These are phyloP conservation scores for Cercospora brassicicola DNA, from an alignment of 2,329 filamentous ascomycete genomes.

Conservation along the genomic window DNA sequence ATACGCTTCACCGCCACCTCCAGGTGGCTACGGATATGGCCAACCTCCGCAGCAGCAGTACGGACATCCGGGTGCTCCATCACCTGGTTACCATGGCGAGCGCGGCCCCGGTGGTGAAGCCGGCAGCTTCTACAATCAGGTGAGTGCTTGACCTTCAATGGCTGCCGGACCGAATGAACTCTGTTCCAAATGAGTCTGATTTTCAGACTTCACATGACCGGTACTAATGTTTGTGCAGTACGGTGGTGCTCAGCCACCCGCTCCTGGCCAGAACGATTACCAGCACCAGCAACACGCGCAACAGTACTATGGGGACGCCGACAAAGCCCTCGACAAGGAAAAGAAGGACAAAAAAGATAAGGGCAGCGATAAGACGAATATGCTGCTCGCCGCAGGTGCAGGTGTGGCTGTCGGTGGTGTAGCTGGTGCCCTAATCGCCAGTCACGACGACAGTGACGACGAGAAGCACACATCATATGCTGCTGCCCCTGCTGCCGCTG, in stretches of 20 bases:
- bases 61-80: conserved; percentile 11
- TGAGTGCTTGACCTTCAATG: not conserved
- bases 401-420: conserved; percentile 59
- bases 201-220: not conserved
- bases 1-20: conserved; percentile 17
- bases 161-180: too few species aligned
- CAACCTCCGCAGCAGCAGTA: conserved; percentile 30
- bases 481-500: conserved; percentile 3
- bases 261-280: conserved; percentile 23
- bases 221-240: conserved; percentile 13
- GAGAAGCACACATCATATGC: conserved; percentile 8
- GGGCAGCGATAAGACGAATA: conserved; percentile 45
- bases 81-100: conserved; percentile 10
- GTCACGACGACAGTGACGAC: conserved; percentile 23
- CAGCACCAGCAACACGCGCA: conserved; percentile 27
- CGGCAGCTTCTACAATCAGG: conserved; percentile 25
- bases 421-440: conserved; percentile 58
- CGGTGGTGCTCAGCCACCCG: conserved; percentile 23
- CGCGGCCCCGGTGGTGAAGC: conserved; percentile 16
- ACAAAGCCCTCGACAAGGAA: conserved; percentile 30
- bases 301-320: conserved; percentile 27
- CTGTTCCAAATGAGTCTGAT: too few species aligned
- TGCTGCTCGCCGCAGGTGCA: conserved; percentile 58
- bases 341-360: conserved; percentile 41
- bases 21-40: conserved; percentile 24